Evolutionary conservation across 2,329 filamentous ascomycete genomes (phyloP).

Genomic region (Colletotrichum somersetense): DNA sequence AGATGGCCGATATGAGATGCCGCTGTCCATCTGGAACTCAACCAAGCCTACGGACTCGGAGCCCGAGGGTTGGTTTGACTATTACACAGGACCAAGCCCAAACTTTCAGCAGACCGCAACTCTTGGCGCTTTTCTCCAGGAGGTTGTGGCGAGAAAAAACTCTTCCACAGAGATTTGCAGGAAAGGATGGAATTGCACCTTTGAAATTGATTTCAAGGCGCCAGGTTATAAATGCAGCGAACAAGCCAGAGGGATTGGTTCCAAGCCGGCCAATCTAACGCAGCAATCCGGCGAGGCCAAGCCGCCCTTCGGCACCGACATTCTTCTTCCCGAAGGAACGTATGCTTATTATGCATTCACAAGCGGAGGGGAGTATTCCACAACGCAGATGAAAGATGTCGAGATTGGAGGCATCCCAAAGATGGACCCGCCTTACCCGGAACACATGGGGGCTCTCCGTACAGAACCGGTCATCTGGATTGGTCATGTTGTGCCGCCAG

Average conservation of each 20-base stretch:
- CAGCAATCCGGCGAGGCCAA: slow-evolving; percentile 43
- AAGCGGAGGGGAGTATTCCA: slow-evolving; percentile 48
- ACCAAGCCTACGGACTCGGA: slow-evolving; percentile 46
- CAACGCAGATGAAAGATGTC: slow-evolving; percentile 44
- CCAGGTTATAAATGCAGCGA: slow-evolving; percentile 54
- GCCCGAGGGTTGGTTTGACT: slow-evolving; percentile 49
- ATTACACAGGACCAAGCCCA: slow-evolving; percentile 48
- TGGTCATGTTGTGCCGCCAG: slow-evolving; percentile 46
- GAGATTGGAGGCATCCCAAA: slow-evolving; percentile 48
- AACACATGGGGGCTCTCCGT: slow-evolving; percentile 50
- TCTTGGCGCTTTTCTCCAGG: slow-evolving; percentile 46
- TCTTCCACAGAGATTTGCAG: slow-evolving; percentile 51
- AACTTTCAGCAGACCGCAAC: slow-evolving; percentile 48
- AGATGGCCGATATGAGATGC: slow-evolving; percentile 47
- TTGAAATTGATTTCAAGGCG: slow-evolving; percentile 49
- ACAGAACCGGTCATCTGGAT: slow-evolving; percentile 54
- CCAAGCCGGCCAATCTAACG: slow-evolving; percentile 44
- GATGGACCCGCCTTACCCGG: slow-evolving; percentile 44
- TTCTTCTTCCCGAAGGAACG: slow-evolving; percentile 48
- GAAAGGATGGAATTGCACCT: slow-evolving; percentile 53
- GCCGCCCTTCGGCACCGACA: slow-evolving; percentile 48
- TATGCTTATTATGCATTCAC: slow-evolving; percentile 50
- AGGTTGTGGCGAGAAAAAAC: slow-evolving; percentile 44
- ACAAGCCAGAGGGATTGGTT: slow-evolving; percentile 47
- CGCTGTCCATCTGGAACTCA: slow-evolving; percentile 51